A percentile compares a stretch with the other conserved stretches of the same genome.
These are phyloP conservation scores for Suillus paluster DNA, from an alignment of 768 basidiomycete species.

Conservation along the genomic window DNA sequence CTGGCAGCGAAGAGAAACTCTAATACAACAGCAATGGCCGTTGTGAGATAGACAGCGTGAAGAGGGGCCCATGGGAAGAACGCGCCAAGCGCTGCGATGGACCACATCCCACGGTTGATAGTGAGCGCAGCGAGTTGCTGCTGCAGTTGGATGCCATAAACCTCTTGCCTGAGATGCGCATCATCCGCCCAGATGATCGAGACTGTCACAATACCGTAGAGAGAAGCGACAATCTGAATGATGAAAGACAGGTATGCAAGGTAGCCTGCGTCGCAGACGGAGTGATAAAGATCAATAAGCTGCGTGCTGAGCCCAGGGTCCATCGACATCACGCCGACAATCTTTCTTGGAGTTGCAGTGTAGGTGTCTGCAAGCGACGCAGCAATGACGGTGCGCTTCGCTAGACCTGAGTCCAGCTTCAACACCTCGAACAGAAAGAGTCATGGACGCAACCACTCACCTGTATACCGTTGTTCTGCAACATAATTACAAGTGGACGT, in stretches of 20 bases:
- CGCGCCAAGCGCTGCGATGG: slow-evolving; percentile 5
- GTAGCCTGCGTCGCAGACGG: neutral
- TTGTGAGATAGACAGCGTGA: slow-evolving; percentile 5
- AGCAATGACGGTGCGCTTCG: slow-evolving; percentile 3
- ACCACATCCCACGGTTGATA: slow-evolving; percentile 8
- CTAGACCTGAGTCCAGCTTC: neutral
- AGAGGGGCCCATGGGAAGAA: neutral
- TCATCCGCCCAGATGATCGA: slow-evolving; percentile 6
- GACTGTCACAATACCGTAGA: slow-evolving; percentile 7
- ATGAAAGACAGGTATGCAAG: neutral
- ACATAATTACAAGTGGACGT: slow-evolving; percentile 6
- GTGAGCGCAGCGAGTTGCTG: slow-evolving; percentile 8
- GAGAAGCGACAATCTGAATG: neutral
- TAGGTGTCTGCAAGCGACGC: slow-evolving; percentile 3
- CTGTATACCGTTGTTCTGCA: slow-evolving; percentile 7
- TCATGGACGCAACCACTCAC: neutral
- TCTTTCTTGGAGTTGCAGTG: slow-evolving; percentile 2
- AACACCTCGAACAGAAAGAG: neutral
- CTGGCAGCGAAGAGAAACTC: slow-evolving; percentile 7
- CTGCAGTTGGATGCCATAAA: slow-evolving; percentile 4
- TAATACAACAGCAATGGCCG: neutral
- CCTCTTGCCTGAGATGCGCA: neutral
- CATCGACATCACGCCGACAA: slow-evolving; percentile 3
- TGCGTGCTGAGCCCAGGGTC: slow-evolving; percentile 9
- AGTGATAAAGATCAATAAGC: slow-evolving; percentile 5